Evolutionary conservation across 805 yeast genomes (phyloP).

Genomic region (Saccharomycopsis sp.): DNA sequence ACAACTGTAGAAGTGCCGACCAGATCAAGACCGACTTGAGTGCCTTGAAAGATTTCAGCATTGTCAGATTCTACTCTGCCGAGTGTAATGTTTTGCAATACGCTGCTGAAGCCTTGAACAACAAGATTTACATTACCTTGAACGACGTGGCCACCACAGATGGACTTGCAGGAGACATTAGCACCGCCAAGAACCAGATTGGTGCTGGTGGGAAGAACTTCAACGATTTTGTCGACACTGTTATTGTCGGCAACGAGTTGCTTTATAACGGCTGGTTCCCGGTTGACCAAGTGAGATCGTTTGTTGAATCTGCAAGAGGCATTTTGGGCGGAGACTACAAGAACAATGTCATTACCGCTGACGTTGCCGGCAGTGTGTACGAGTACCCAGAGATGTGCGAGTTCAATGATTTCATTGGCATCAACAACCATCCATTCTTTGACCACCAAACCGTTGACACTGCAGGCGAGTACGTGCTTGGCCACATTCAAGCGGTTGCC

Average conservation of each 20-base stretch:
- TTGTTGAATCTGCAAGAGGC: conserved; percentile 39
- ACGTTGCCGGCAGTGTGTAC: conserved; percentile 49
- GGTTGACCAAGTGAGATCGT: conserved; percentile 37
- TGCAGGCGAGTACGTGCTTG: conserved; percentile 17
- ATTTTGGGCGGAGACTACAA: conserved; percentile 36
- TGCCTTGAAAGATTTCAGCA: conserved; percentile 35
- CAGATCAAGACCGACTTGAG: conserved; percentile 40
- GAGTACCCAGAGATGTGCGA: conserved; percentile 44
- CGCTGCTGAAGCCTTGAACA: conserved; percentile 38
- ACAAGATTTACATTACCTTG: conserved; percentile 48
- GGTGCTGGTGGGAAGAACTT: conserved; percentile 45
- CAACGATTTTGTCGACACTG: conserved; percentile 35
- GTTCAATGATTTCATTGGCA: conserved; percentile 53
- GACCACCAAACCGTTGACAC: conserved; percentile 11
- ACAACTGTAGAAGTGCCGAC: conserved; percentile 44
- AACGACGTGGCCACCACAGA: conserved; percentile 38
- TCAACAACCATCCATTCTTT: conserved; percentile 58
- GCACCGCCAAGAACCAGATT: conserved; percentile 34
- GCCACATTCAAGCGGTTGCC: conserved; percentile 15
- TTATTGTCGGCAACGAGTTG: conserved; percentile 56
- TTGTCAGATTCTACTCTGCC: conserved; percentile 53
- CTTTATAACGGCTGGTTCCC: conserved; percentile 44
- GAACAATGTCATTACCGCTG: conserved; percentile 53
- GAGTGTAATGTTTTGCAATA: conserved; percentile 51
- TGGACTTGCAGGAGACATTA: conserved; percentile 8